Evolutionary conservation across 2,329 filamentous ascomycete species (phyloP).

Genomic region (Colletotrichum tofieldiae): DNA sequence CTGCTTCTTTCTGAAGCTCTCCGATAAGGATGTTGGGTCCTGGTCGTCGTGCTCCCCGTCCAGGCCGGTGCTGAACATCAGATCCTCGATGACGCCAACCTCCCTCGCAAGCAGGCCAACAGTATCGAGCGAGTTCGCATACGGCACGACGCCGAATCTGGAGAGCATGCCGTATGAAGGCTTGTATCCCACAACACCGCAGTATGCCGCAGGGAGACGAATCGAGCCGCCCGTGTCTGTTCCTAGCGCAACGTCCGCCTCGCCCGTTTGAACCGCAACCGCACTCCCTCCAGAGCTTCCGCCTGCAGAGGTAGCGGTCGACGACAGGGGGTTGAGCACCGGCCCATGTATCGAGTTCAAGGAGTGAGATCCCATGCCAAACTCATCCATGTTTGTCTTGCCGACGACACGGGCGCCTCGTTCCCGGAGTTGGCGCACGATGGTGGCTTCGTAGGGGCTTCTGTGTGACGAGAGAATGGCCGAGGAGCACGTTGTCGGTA

Average conservation of each 20-base stretch:
- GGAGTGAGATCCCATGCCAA: conserved; percentile 94
- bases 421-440: conserved; percentile 77
- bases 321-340: conserved; percentile 67
- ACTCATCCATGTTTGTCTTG: conserved; percentile 96
- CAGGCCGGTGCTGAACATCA: conserved; percentile 67
- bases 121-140: conserved; percentile 93
- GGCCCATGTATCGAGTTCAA: conserved; percentile 77
- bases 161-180: conserved; percentile 92
- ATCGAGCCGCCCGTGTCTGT: conserved; percentile 96
- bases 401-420: conserved; percentile 77
- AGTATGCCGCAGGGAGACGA: conserved; percentile 89
- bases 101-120: conserved; percentile 81
- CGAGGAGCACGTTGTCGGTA: conserved; percentile 89
- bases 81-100: conserved; percentile 65
- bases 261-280: conserved; percentile 79
- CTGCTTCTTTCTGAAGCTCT: conserved; percentile 67
- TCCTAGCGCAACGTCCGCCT: conserved; percentile 78
- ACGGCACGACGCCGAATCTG: conserved; percentile 88
- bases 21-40: conserved; percentile 82
- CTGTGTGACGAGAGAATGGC: conserved; percentile 78
- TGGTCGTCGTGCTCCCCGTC: conserved; percentile 72
- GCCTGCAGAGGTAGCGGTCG: conserved; percentile 75
- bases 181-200: conserved; percentile 87
- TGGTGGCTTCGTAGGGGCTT: conserved; percentile 87
- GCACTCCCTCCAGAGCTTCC: conserved; percentile 97